Percentiles rank a stretch among this genome's conserved stretches.
Conservation (phyloP, 495 filamentous ascomycete species). For the Xylaria curta region DNA sequence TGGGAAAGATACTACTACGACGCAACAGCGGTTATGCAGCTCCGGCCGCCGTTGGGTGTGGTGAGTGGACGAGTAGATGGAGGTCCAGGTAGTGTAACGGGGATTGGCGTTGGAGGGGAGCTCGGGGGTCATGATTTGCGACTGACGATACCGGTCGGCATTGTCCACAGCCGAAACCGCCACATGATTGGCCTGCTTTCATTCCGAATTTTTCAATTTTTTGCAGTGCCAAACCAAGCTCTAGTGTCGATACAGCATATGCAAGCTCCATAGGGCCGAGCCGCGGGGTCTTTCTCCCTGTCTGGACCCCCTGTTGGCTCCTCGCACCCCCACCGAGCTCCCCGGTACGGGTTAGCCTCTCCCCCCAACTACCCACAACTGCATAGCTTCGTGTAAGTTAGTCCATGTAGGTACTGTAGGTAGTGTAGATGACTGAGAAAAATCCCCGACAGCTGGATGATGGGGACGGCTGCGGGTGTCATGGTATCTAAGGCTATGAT, state of each 20-base stretch:
- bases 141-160: conserved; percentile 43
- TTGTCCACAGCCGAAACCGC: conserved; percentile 36
- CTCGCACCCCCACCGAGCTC: conserved; percentile 19
- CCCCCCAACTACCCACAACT: conserved; percentile 15
- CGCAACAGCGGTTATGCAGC: conserved; percentile 30
- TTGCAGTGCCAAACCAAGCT: conserved; percentile 11
- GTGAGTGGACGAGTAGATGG: conserved; percentile 19
- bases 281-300: conserved; percentile 21
- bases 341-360: conserved; percentile 14
- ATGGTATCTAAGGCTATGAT: neutral
- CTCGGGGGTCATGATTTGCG: conserved; percentile 30
- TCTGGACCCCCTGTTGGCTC: neutral
- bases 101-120: conserved; percentile 15
- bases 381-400: conserved; percentile 1
- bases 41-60: conserved; percentile 23
- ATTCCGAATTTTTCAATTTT: conserved; percentile 31
- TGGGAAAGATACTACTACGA: conserved; percentile 15
- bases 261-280: conserved; percentile 26
- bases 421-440: neutral
- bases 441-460: conserved; percentile 16
- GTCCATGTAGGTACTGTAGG: too few relatives aligned
- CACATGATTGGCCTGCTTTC: conserved; percentile 32
- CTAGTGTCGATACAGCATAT: conserved; percentile 13
- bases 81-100: conserved; percentile 28
- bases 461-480: neutral